phyloP scores from a whole-genome alignment of 352 stramenopile species.

The Phytophthora rubi region DNA sequence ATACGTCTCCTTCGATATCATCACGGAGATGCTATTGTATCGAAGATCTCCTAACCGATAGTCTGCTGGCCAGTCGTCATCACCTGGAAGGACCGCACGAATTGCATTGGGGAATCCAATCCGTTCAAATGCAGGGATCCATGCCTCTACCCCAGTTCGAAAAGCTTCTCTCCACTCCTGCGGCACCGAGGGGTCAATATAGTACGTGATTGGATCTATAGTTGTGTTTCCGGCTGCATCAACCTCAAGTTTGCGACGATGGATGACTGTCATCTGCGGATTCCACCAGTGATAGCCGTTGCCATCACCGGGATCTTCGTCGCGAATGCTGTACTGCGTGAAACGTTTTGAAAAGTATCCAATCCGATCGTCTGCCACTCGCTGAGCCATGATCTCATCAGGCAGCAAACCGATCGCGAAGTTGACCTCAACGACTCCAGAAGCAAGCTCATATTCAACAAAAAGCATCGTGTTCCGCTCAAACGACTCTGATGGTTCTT shows the following conservation, averaged over 20 bases:
- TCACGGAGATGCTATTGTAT: slow-evolving; percentile 88
- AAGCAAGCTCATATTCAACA: slow-evolving; percentile 77
- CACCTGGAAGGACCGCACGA: slow-evolving; percentile 63
- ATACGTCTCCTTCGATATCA: slow-evolving; percentile 84
- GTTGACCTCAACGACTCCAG: slow-evolving; percentile 58
- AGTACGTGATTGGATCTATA: slow-evolving; percentile 71
- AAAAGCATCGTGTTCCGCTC: slow-evolving; percentile 74
- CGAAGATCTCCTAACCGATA: slow-evolving; percentile 86
- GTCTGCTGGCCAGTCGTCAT: slow-evolving; percentile 78
- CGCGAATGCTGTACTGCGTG: slow-evolving; percentile 56
- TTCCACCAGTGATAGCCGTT: slow-evolving; percentile 65
- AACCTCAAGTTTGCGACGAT: slow-evolving; percentile 68
- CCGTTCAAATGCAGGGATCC: slow-evolving; percentile 76
- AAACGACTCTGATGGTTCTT: slow-evolving; percentile 58
- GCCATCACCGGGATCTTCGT: slow-evolving; percentile 33
- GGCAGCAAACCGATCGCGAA: slow-evolving; percentile 82
- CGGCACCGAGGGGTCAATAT: slow-evolving; percentile 87
- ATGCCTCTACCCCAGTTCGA: slow-evolving; percentile 70
- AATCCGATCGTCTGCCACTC: slow-evolving; percentile 76
- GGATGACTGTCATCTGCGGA: slow-evolving; percentile 66
- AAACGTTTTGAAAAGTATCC: slow-evolving; percentile 83
- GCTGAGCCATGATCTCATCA: slow-evolving; percentile 55
- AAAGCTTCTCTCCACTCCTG: slow-evolving; percentile 69
- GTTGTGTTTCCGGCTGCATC: slow-evolving; percentile 43
- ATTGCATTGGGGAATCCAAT: slow-evolving; percentile 81